A percentile compares a stretch with the other conserved stretches of the same genome.
phyloP scores from a whole-genome alignment of 768 basidiomycete genomes.

The Lactarius deliciosus region DNA sequence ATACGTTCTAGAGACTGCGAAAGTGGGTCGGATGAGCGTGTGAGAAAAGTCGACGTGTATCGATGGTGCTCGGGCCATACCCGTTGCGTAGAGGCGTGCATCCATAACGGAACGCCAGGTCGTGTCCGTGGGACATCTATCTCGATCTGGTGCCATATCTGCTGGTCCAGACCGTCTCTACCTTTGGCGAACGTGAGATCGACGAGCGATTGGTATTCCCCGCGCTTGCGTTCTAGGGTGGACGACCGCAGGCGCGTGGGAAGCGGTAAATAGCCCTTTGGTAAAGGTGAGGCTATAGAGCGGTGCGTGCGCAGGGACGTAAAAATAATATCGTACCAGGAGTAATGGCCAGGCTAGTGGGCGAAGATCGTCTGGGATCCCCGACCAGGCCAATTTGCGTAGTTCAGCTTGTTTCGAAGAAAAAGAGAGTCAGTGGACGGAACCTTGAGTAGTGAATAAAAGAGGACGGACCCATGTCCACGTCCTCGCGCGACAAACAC shows the following conservation, averaged over 20 bases:
- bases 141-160: constrained; percentile 99
- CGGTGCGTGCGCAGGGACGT: constrained; percentile 3
- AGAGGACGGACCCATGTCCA: constrained; percentile 66
- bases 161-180: constrained; percentile 83
- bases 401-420: constrained; percentile 58
- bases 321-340: constrained; percentile 55
- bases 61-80: constrained; percentile 44
- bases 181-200: constrained; percentile 87
- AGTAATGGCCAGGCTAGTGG: constrained; percentile 94
- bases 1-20: constrained; percentile 87
- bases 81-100: constrained; percentile 84
- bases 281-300: constrained; percentile 19
- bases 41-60: constrained; percentile 19
- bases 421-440: not conserved
- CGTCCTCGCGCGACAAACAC: constrained; percentile 71
- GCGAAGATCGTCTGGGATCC: constrained; percentile 83
- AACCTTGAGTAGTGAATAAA: not conserved
- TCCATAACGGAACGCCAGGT: constrained; percentile 90
- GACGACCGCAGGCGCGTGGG: constrained; percentile 70
- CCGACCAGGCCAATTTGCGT: constrained; percentile 91
- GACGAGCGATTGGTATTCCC: constrained; percentile 88
- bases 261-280: constrained; percentile 88
- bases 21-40: constrained; percentile 24
- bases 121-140: constrained; percentile 96
- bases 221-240: constrained; percentile 85